phyloP scores from a whole-genome alignment of 2,329 filamentous ascomycete species.

The Colletotrichum sp. region DNA sequence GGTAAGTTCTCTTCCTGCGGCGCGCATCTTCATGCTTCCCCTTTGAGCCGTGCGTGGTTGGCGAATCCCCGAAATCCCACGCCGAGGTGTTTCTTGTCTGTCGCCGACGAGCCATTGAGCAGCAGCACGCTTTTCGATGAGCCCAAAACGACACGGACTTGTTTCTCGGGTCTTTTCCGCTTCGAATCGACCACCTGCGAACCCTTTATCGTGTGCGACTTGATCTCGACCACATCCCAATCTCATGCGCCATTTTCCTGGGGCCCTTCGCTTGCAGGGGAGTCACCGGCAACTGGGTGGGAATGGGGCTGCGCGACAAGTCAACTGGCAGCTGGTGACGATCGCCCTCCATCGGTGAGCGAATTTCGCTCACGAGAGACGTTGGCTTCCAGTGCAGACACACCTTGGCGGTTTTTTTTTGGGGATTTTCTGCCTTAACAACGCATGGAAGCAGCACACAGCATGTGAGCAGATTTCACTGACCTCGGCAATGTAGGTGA shows the following conservation, averaged over 20 bases:
- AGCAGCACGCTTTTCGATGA: neutral
- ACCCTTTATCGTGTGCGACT: neutral
- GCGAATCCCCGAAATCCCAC: neutral
- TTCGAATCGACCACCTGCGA: neutral
- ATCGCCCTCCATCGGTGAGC: neutral
- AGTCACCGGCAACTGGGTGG: neutral
- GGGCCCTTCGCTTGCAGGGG: constrained; percentile 4
- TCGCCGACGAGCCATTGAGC: constrained; percentile 14
- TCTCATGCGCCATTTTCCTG: constrained; percentile 38
- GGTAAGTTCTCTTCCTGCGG: constrained; percentile 40
- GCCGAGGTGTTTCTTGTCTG: neutral
- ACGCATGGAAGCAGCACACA: neutral
- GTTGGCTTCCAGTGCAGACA: neutral
- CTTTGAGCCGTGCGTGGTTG: constrained; percentile 3
- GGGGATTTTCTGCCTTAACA: neutral
- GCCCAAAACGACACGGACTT: neutral
- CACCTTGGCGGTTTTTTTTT: neutral
- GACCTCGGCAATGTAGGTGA: constrained; percentile 67
- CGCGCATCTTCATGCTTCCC: neutral
- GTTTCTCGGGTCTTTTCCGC: neutral
- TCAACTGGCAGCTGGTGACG: neutral
- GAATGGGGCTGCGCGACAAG: neutral
- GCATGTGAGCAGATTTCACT: constrained; percentile 5
- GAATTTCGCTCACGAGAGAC: neutral
- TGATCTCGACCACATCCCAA: neutral